Evolutionary conservation across 805 yeast genomes (phyloP), one percentile per base, ranked within the genome.

Genomic region (Saccharomycopsis schoenii): DNA sequence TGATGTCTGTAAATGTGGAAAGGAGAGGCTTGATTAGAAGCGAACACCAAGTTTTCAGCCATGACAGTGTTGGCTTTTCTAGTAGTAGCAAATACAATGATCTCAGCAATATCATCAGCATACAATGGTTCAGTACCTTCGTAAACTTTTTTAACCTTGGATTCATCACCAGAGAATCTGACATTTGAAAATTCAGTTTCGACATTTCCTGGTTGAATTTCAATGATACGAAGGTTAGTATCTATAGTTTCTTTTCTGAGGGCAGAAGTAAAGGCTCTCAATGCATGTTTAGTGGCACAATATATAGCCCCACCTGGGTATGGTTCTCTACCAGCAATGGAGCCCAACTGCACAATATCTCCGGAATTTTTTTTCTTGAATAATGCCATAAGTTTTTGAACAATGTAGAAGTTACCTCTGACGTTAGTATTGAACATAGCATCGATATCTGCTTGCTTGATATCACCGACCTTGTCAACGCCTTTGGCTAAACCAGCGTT

Each of bases 21-120:
- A 19, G 64, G 64, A 51, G 64, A 61, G 1, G 96, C 97, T 77
- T 92, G 97, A 76, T 88, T 85, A 55, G 84, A 80, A 17, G 97
- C 89, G 76, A 91, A 89, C 12, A 93, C 85, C 70, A 92, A 77
- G 17, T 89, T 78, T 70, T 91, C 96, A 21, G 93, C 92, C 68
- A 87, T 74, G 17, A 87, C 93, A 1, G 88, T 83, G 70, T 87
- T 87, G 66, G 79, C 80, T 63, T 83, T 81, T 73, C 94, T 82
- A 8, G 91, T 76, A 55, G 83, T 75, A 15, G 83, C 83, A 70
- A 86, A 87, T 9, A 82, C 83, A 67, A 88, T 84, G 60, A 85
- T 69, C 68, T 87, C 94, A 29, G 93, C 92, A 71, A 87, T 83
- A 68, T 88, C 93, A 60, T 79, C 83, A 19, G 90, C 89, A 41